These are phyloP conservation scores for Pythium myriotylum DNA, from an alignment of 352 stramenopile species.

Conservation along the genomic window DNA sequence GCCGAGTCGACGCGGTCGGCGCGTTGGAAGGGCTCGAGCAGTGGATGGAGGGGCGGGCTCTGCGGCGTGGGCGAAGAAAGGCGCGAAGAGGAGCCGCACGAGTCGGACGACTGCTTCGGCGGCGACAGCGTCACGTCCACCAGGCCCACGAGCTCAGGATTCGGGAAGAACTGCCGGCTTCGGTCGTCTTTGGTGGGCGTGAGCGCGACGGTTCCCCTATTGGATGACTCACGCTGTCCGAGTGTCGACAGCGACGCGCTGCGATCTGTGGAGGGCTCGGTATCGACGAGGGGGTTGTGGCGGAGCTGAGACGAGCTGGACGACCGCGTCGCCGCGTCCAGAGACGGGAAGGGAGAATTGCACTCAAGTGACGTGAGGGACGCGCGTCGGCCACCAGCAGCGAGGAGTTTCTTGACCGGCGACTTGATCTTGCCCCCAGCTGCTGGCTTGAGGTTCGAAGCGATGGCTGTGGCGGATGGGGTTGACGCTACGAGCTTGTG, in stretches of 20 bases:
- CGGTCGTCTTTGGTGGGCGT: conserved; percentile 11
- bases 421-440: conserved; percentile 18
- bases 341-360: background rate
- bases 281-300: conserved; percentile 18
- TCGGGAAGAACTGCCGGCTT: background rate
- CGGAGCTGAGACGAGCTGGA: conserved; percentile 14
- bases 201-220: conserved; percentile 6
- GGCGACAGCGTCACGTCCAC: conserved; percentile 21
- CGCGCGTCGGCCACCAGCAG: conserved; percentile 9
- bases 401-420: conserved; percentile 20
- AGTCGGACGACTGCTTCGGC: background rate
- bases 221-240: background rate
- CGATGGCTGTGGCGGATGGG: background rate
- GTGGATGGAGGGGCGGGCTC: background rate
- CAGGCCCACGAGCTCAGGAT: background rate
- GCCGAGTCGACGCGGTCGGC: conserved; percentile 5
- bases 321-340: background rate
- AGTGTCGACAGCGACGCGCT: conserved; percentile 20
- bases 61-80: no score
- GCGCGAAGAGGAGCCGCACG: no score
- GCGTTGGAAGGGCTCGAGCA: conserved; percentile 2
- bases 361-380: conserved; percentile 3
- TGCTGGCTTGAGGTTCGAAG: conserved; percentile 11
- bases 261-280: background rate
- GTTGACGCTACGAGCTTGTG: conserved; percentile 12